A percentile compares a stretch with the other conserved stretches of the same genome.
Evolutionary conservation across 2,329 filamentous ascomycete species (phyloP).

Genomic region (Drechslerella coelobrocha): DNA sequence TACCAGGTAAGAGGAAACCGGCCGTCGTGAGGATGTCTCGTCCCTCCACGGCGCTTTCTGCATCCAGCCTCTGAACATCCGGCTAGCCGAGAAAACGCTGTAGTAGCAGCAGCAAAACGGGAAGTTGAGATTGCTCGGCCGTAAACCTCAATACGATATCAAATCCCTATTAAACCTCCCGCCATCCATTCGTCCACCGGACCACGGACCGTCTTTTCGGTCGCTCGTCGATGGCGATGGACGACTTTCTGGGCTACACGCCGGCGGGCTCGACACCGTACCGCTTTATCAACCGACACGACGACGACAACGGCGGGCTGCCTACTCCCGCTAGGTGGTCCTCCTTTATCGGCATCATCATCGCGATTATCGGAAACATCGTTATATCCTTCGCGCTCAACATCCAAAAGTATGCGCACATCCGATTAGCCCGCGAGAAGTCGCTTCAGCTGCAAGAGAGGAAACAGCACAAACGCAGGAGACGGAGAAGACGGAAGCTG

Average conservation of each 20-base stretch:
- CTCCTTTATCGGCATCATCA: slow-evolving; percentile 90
- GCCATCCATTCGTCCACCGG: slow-evolving; percentile 13
- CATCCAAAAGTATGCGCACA: slow-evolving; percentile 94
- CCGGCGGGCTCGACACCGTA: slow-evolving; percentile 6
- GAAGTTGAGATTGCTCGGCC: slow-evolving; percentile 29
- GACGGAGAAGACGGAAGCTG: slow-evolving; percentile 54
- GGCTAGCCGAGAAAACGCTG: slow-evolving; percentile 17
- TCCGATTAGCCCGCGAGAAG: slow-evolving; percentile 76
- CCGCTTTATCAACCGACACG: background rate
- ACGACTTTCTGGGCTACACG: slow-evolving; percentile 12
- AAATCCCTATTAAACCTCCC: slow-evolving; percentile 15
- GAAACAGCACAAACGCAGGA: slow-evolving; percentile 54
- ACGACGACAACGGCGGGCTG: slow-evolving; percentile 20
- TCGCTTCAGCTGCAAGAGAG: slow-evolving; percentile 58
- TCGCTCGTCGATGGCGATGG: slow-evolving; percentile 16
- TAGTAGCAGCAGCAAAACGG: slow-evolving; percentile 30
- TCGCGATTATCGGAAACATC: slow-evolving; percentile 89
- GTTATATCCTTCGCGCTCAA: slow-evolving; percentile 95
- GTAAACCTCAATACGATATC: background rate
- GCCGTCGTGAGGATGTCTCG: slow-evolving; percentile 28
- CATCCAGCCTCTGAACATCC: slow-evolving; percentile 8
- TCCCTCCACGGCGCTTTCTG: background rate
- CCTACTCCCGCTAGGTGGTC: slow-evolving; percentile 70
- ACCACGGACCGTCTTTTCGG: slow-evolving; percentile 3
- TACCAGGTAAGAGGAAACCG: background rate